These are phyloP conservation scores for Coriolopsis trogii DNA, from an alignment of 1,284 basidiomycete genomes.

Conservation along the genomic window DNA sequence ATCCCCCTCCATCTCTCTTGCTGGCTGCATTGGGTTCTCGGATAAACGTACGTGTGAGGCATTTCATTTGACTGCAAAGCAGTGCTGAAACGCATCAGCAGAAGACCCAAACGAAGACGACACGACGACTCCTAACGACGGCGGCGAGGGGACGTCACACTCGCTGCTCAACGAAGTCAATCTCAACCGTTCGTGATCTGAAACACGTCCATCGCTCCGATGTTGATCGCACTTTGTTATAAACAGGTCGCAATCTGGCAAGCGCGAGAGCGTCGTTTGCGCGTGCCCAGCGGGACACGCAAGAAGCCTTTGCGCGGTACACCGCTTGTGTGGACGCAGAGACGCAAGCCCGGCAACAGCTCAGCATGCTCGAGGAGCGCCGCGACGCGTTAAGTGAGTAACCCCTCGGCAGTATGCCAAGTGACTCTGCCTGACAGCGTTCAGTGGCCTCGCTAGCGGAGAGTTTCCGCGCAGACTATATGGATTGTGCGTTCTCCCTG, in stretches of 20 bases:
- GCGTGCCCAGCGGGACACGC: slow-evolving; percentile 68
- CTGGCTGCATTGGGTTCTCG: slow-evolving; percentile 22
- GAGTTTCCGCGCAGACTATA: slow-evolving; percentile 22
- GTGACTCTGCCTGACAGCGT: slow-evolving; percentile 2
- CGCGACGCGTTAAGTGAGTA: slow-evolving; percentile 68
- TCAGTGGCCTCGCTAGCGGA: slow-evolving; percentile 33
- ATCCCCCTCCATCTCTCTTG: slow-evolving; percentile 26
- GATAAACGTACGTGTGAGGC: slow-evolving; percentile 19
- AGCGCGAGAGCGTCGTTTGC: slow-evolving; percentile 43
- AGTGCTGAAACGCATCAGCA: not conserved
- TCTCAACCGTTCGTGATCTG: slow-evolving; percentile 24
- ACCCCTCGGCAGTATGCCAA: not conserved
- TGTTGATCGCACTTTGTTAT: not conserved
- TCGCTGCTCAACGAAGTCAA: slow-evolving; percentile 31
- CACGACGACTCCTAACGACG: slow-evolving; percentile 18
- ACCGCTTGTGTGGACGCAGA: slow-evolving; percentile 70
- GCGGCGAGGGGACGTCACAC: slow-evolving; percentile 18
- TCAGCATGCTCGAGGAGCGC: slow-evolving; percentile 64
- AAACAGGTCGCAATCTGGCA: slow-evolving; percentile 42
- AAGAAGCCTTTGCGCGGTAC: slow-evolving; percentile 71
- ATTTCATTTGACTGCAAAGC: not conserved
- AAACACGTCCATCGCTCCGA: not conserved
- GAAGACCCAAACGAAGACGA: slow-evolving; percentile 19
- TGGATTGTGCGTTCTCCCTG: slow-evolving; percentile 20
- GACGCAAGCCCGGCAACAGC: slow-evolving; percentile 62